A percentile compares a stretch with the other conserved stretches of the same genome.
Evolutionary conservation across 352 stramenopile genomes (phyloP).

Genomic region (Aphanomyces euteiches): DNA sequence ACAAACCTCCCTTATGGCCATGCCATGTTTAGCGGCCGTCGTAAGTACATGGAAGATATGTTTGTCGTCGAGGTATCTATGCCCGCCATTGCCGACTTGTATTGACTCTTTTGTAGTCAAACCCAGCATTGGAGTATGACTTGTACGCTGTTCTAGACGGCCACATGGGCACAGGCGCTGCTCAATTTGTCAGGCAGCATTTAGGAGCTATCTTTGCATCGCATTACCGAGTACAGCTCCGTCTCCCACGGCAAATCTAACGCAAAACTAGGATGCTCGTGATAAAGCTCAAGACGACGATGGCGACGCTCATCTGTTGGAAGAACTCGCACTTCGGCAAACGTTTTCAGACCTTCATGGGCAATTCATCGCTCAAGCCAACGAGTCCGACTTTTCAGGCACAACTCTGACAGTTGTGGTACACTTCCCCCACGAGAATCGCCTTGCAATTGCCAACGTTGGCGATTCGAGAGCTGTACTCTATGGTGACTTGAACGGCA

Average conservation of each 20-base stretch:
- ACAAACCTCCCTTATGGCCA: slow-evolving; percentile 36
- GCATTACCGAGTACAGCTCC: neutral
- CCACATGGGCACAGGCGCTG: slow-evolving; percentile 87
- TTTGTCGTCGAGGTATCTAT: slow-evolving; percentile 34
- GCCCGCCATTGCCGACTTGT: neutral
- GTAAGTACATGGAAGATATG: slow-evolving; percentile 92
- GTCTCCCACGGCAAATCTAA: neutral
- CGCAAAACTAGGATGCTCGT: too few relatives aligned
- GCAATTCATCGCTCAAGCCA: slow-evolving; percentile 31
- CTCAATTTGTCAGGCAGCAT: slow-evolving; percentile 67
- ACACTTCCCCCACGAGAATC: slow-evolving; percentile 50
- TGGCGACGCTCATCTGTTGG: slow-evolving; percentile 15
- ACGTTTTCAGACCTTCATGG: slow-evolving; percentile 70
- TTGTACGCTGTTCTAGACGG: slow-evolving; percentile 95
- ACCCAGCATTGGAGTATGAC: slow-evolving; percentile 53
- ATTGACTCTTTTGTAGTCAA: slow-evolving; percentile 21
- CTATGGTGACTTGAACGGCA: slow-evolving; percentile 25
- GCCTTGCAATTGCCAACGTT: slow-evolving; percentile 72
- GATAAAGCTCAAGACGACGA: too few relatives aligned
- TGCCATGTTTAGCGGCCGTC: slow-evolving; percentile 85
- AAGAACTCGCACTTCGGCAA: slow-evolving; percentile 60
- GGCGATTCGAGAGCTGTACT: slow-evolving; percentile 81
- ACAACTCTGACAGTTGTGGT: slow-evolving; percentile 77
- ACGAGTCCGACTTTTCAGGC: slow-evolving; percentile 60
- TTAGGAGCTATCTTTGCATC: slow-evolving; percentile 38